These are phyloP conservation scores for Sporothrix humicola DNA, from an alignment of 2,329 filamentous ascomycete genomes.

Conservation along the genomic window DNA sequence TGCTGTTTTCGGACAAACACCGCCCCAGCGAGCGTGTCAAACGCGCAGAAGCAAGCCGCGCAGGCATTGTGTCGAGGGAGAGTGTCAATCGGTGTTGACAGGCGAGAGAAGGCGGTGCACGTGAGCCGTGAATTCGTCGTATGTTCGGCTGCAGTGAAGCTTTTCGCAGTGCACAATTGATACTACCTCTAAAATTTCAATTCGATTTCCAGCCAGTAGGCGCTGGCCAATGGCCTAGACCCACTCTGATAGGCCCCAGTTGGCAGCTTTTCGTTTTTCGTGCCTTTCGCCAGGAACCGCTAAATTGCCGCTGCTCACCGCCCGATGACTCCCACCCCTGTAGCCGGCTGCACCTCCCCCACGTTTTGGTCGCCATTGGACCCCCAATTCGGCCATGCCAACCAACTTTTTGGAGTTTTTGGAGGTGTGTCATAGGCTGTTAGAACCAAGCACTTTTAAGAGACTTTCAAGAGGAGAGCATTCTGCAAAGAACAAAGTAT, in stretches of 20 bases:
- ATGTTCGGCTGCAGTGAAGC: constrained; percentile 24
- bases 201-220: constrained; percentile 16
- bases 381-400: constrained; percentile 25
- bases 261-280: not conserved
- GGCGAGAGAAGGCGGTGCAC: constrained; percentile 10
- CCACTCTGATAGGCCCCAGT: constrained; percentile 16
- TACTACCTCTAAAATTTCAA: constrained; percentile 26
- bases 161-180: not conserved
- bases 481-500: not conserved
- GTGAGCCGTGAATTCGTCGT: not conserved
- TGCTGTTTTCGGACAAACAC: constrained; percentile 31
- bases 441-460: not conserved
- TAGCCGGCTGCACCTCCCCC: constrained; percentile 9
- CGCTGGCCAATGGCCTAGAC: constrained; percentile 15
- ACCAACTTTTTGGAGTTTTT: not conserved
- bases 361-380: constrained; percentile 20
- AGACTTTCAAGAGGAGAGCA: not conserved
- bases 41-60: constrained; percentile 21
- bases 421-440: not conserved
- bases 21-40: constrained; percentile 32
- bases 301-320: constrained; percentile 36
- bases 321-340: constrained; percentile 31
- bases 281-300: not conserved
- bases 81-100: not conserved
- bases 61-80: constrained; percentile 30